Percentiles rank a stretch among this genome's conserved stretches.
These are phyloP conservation scores for Backusella sp. DNA, from an alignment of 192 early-diverging fungal genomes.

Conservation along the genomic window DNA sequence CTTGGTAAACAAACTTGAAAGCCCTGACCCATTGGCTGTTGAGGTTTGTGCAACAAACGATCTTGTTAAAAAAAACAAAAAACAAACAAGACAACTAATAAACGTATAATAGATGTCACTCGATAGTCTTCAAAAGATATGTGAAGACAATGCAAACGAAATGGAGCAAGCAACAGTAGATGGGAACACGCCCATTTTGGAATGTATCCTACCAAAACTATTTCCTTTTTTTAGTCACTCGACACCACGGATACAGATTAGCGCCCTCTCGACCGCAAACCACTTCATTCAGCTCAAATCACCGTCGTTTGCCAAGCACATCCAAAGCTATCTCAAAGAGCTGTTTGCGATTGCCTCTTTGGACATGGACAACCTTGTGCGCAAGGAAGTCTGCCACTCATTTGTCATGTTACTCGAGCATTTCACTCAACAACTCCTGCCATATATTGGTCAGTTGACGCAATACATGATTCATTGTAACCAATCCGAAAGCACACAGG, in stretches of 20 bases:
- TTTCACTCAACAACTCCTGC: slow-evolving; percentile 77
- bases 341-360: slow-evolving; percentile 73
- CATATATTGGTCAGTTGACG: slow-evolving; percentile 81
- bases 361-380: slow-evolving; percentile 74
- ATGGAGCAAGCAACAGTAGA: slow-evolving; percentile 76
- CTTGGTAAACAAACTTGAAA: slow-evolving; percentile 76
- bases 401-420: slow-evolving; percentile 89
- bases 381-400: slow-evolving; percentile 90
- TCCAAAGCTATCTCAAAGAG: slow-evolving; percentile 67
- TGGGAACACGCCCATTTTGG: slow-evolving; percentile 65
- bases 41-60: slow-evolving; percentile 70
- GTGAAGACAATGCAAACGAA: slow-evolving; percentile 85
- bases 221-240: slow-evolving; percentile 79
- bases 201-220: slow-evolving; percentile 86
- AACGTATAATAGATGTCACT: slow-evolving; percentile 67
- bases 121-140: slow-evolving; percentile 88
- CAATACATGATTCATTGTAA: slow-evolving; percentile 95
- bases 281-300: slow-evolving; percentile 81
- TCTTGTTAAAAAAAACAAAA: slow-evolving; percentile 26
- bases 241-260: slow-evolving; percentile 68
- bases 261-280: slow-evolving; percentile 80
- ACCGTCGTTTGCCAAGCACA: slow-evolving; percentile 59
- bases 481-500: slow-evolving; percentile 74
- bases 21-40: slow-evolving; percentile 63
- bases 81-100: slow-evolving; percentile 17